phyloP scores from a whole-genome alignment of 2,329 filamentous ascomycete species.

The Verruconis gallopava region DNA sequence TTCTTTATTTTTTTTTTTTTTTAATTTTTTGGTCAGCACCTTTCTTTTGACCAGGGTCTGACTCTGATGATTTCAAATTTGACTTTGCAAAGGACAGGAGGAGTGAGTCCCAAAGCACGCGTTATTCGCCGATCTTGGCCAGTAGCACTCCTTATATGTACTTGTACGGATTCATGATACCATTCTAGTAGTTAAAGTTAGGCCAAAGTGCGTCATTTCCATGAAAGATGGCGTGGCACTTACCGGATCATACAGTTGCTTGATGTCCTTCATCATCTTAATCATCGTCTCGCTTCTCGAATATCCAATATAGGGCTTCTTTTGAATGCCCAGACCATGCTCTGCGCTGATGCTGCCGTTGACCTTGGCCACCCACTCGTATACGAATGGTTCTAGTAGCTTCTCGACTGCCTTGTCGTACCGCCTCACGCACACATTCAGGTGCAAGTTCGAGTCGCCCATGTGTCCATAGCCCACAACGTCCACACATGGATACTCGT shows the following conservation, averaged over 20 bases:
- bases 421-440: constrained; percentile 72
- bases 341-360: constrained; percentile 94
- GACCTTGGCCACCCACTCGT: constrained; percentile 85
- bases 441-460: constrained; percentile 90
- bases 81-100: no score
- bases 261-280: constrained; percentile 86
- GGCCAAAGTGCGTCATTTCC: neutral
- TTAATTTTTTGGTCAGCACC: no score
- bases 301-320: constrained; percentile 92
- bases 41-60: no score
- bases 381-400: constrained; percentile 84
- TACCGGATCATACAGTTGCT: constrained; percentile 87
- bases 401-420: constrained; percentile 84
- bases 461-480: constrained; percentile 98
- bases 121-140: neutral
- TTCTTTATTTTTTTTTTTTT: no score
- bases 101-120: no score
- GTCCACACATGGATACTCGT: constrained; percentile 65
- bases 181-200: constrained; percentile 49
- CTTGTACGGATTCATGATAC: constrained; percentile 99
- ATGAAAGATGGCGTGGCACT: constrained; percentile 25
- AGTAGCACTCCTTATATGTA: constrained; percentile 47
- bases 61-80: no score
- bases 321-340: constrained; percentile 84
- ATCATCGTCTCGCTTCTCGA: constrained; percentile 81